Evolutionary conservation across 306 rosid species (phyloP).

Genomic region (Aeschynomene evenia): DNA sequence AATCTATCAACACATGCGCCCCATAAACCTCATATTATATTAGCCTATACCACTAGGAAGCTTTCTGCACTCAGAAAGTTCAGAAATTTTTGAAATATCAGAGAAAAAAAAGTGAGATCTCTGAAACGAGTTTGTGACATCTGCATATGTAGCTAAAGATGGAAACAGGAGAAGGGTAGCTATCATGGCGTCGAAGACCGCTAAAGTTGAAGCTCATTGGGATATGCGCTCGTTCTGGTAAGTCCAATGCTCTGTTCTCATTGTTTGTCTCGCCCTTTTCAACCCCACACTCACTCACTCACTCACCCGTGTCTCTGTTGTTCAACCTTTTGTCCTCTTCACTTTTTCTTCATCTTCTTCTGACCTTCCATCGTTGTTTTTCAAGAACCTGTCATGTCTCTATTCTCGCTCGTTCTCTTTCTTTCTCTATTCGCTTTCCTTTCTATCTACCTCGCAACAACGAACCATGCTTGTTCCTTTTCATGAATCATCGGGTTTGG

Average conservation of each 20-base stretch:
- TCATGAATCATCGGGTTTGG: background rate
- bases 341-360: slow-evolving; percentile 5
- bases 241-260: slow-evolving; percentile 41
- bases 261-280: slow-evolving; percentile 43
- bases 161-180: slow-evolving; percentile 33
- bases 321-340: slow-evolving; percentile 32
- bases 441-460: background rate
- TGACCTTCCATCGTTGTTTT: slow-evolving; percentile 3
- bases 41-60: background rate
- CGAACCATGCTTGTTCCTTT: background rate
- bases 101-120: background rate
- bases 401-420: background rate
- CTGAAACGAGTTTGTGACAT: background rate
- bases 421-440: background rate
- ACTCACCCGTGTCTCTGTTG: slow-evolving; percentile 14
- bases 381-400: background rate
- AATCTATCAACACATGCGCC: slow-evolving; percentile 2
- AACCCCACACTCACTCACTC: too few relatives aligned
- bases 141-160: background rate
- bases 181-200: slow-evolving; percentile 40
- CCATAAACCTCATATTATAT: background rate
- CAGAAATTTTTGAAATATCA: background rate
- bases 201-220: slow-evolving; percentile 30
- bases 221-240: slow-evolving; percentile 25
- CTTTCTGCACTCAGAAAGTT: slow-evolving; percentile 23